These are phyloP conservation scores for Nicotiana attenuata DNA, from an alignment of 257 asterid genomes.

Conservation along the genomic window DNA sequence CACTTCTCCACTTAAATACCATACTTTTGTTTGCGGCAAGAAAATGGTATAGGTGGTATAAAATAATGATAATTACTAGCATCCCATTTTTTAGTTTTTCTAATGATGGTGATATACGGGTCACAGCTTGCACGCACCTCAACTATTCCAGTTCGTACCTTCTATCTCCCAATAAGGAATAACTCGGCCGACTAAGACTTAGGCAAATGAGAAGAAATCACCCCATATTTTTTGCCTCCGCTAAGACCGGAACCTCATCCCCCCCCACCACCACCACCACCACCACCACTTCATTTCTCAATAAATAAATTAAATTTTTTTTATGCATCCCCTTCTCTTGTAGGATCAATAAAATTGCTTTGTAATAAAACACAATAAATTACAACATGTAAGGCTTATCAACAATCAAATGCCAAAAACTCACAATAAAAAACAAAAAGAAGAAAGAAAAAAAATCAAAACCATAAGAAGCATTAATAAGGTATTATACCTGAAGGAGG, in stretches of 20 bases:
- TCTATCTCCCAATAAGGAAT: too few relatives aligned
- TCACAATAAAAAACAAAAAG: not conserved
- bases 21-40: too few relatives aligned
- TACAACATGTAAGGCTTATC: not conserved
- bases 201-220: too few relatives aligned
- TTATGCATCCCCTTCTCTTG: not conserved
- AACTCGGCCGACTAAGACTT: too few relatives aligned
- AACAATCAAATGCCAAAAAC: slow-evolving; percentile 2
- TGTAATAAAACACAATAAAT: not conserved
- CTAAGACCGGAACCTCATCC: too few relatives aligned
- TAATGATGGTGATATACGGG: too few relatives aligned
- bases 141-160: too few relatives aligned
- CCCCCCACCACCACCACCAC: too few relatives aligned
- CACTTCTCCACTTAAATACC: too few relatives aligned
- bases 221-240: too few relatives aligned
- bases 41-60: too few relatives aligned
- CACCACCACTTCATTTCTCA: not conserved
- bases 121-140: too few relatives aligned
- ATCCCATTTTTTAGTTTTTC: not conserved
- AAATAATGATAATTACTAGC: not conserved
- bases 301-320: not conserved
- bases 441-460: not conserved
- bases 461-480: not conserved
- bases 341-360: not conserved
- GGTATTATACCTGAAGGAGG: slow-evolving; percentile 14